Percentiles rank a stretch among this genome's conserved stretches.
These are phyloP conservation scores for Penicillium coprophilum DNA, from an alignment of 495 filamentous ascomycete genomes.

Conservation along the genomic window DNA sequence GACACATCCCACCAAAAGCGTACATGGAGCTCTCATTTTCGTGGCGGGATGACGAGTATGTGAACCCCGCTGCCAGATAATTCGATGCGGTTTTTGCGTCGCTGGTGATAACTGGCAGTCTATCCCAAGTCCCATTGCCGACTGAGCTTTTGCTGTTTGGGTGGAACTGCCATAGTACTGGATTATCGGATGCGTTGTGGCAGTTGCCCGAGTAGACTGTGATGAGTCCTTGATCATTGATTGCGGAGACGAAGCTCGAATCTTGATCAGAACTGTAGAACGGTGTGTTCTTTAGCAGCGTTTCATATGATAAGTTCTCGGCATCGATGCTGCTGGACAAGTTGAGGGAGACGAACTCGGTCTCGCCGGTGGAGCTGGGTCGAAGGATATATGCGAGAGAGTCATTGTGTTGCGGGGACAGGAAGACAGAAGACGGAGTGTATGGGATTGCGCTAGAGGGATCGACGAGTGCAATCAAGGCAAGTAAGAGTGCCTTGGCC, in stretches of 20 bases:
- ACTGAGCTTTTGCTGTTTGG: constrained; percentile 35
- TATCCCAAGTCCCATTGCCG: constrained; percentile 59
- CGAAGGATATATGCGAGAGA: constrained; percentile 61
- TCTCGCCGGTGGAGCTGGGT: constrained; percentile 39
- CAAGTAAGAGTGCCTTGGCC: constrained; percentile 18
- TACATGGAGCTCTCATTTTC: constrained; percentile 56
- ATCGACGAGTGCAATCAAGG: constrained; percentile 22
- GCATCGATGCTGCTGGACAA: constrained; percentile 55
- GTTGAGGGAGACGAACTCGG: constrained; percentile 63
- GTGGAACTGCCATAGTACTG: constrained; percentile 56
- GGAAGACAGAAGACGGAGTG: constrained; percentile 65
- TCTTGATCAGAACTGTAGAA: constrained; percentile 52
- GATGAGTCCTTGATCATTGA: constrained; percentile 65
- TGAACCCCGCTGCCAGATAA: constrained; percentile 64
- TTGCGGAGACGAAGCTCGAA: constrained; percentile 59
- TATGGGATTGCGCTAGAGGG: constrained; percentile 60
- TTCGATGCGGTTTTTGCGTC: constrained; percentile 51
- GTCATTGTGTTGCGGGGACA: constrained; percentile 52
- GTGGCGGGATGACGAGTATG: constrained; percentile 63
- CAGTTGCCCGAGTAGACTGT: constrained; percentile 72
- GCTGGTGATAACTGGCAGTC: constrained; percentile 24
- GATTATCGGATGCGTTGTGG: constrained; percentile 37
- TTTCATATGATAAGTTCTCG: constrained; percentile 52
- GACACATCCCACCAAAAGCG: constrained; percentile 89
- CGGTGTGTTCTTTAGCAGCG: constrained; percentile 61